Conservation (phyloP, 1,139 yeast genomes). For the Pichia terricola region DNA sequence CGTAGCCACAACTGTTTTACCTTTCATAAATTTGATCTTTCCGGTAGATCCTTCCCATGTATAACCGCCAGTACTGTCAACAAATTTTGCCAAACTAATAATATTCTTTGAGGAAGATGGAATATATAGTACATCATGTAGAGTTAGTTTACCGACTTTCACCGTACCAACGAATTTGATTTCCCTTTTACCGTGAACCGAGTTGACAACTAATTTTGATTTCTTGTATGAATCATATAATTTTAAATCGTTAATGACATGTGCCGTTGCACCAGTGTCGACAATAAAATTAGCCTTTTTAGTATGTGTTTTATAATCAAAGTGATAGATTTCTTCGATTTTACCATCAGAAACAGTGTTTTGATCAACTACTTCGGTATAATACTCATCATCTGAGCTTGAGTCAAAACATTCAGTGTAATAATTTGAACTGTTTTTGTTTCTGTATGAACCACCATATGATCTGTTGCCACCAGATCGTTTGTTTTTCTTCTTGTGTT, state of each 20-base stretch:
- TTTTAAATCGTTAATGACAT: background rate
- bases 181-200: background rate
- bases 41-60: no score
- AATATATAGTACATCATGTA: no score
- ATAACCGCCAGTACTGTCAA: no score
- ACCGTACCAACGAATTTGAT: no score
- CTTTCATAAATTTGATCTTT: no score
- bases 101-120: no score
- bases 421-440: background rate
- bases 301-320: background rate
- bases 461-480: background rate
- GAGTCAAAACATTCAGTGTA: no score
- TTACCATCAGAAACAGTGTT: background rate
- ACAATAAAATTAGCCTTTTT: background rate
- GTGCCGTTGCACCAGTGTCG: conserved; percentile 1
- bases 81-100: no score
- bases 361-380: background rate
- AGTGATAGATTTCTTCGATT: background rate
- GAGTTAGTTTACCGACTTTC: no score
- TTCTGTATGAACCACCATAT: background rate
- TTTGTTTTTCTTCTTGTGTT: background rate
- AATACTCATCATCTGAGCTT: no score
- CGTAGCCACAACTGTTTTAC: no score
- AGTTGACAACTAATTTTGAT: background rate
- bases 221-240: background rate